Conservation (phyloP, 2,329 filamentous ascomycete genomes). For the Curvularia spicifera region DNA sequence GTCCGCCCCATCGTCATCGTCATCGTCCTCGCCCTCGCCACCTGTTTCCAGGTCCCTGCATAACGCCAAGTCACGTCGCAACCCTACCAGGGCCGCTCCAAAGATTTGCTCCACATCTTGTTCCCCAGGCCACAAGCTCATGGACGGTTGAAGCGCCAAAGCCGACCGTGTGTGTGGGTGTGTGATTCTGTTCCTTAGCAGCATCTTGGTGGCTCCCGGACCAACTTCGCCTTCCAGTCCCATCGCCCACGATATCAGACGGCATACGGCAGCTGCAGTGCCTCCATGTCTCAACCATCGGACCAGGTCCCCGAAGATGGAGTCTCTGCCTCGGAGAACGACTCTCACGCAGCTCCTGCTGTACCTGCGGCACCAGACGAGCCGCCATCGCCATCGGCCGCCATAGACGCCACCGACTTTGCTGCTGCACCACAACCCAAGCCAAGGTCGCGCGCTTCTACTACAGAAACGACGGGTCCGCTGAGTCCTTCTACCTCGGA, state of each 20-base stretch:
- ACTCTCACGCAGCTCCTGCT: constrained; percentile 13
- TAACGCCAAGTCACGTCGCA: constrained; percentile 24
- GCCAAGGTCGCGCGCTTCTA: constrained; percentile 23
- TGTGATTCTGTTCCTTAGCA: constrained; percentile 9
- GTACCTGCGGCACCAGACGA: constrained; percentile 27
- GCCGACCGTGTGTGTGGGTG: constrained; percentile 20
- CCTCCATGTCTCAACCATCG: constrained; percentile 39
- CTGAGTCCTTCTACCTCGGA: constrained; percentile 57
- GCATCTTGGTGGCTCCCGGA: constrained; percentile 1
- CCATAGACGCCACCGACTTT: constrained; percentile 10
- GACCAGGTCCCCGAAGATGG: constrained; percentile 20
- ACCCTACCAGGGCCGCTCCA: constrained; percentile 4
- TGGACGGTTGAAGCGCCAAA: constrained; percentile 29
- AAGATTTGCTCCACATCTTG: constrained; percentile 10
- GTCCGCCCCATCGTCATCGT: constrained; percentile 18
- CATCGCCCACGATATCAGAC: constrained; percentile 5
- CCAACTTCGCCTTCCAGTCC: background rate
- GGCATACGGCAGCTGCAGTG: constrained; percentile 9
- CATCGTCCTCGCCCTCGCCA: constrained; percentile 18
- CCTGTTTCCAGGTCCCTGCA: constrained; percentile 30
- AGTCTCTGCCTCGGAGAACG: constrained; percentile 13
- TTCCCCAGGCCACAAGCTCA: constrained; percentile 16
- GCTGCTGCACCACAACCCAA: constrained; percentile 16
- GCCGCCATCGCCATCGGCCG: constrained; percentile 11
- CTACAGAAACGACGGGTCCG: constrained; percentile 28